These are phyloP conservation scores for Ramularia collo-cygni DNA, from an alignment of 2,329 filamentous ascomycete genomes.

Conservation along the genomic window DNA sequence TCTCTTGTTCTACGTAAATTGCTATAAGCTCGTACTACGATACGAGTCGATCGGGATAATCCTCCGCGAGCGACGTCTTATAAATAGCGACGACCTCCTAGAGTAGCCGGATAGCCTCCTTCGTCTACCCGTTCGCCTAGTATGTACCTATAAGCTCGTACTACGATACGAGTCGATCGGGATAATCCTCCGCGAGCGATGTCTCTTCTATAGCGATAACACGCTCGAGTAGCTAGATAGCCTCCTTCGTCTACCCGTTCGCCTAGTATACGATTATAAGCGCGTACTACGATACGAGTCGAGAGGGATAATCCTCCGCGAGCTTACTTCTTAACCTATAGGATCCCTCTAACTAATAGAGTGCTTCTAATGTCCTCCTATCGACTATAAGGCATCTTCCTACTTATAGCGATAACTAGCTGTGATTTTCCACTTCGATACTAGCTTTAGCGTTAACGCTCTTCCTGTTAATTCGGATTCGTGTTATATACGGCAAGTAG, in stretches of 20 bases:
- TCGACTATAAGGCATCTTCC: not conserved
- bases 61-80: too few species aligned
- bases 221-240: too few species aligned
- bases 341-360: not conserved
- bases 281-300: not conserved
- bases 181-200: too few species aligned
- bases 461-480: not conserved
- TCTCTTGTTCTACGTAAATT: too few species aligned
- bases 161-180: too few species aligned
- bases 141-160: not conserved
- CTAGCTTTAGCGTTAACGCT: not conserved
- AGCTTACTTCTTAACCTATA: too few species aligned
- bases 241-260: not conserved
- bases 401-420: not conserved
- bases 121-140: not conserved
- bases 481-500: not conserved
- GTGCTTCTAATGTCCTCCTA: not conserved
- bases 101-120: too few species aligned
- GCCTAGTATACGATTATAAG: not conserved
- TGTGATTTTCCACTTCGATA: not conserved
- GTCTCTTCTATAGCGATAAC: too few species aligned
- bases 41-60: too few species aligned
- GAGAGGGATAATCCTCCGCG: too few species aligned
- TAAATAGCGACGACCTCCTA: too few species aligned
- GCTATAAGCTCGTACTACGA: too few species aligned